Percentiles rank a stretch among this genome's conserved stretches.
These are phyloP conservation scores for Termitomyces bulborhizus DNA, from an alignment of 768 basidiomycete genomes.

Conservation along the genomic window DNA sequence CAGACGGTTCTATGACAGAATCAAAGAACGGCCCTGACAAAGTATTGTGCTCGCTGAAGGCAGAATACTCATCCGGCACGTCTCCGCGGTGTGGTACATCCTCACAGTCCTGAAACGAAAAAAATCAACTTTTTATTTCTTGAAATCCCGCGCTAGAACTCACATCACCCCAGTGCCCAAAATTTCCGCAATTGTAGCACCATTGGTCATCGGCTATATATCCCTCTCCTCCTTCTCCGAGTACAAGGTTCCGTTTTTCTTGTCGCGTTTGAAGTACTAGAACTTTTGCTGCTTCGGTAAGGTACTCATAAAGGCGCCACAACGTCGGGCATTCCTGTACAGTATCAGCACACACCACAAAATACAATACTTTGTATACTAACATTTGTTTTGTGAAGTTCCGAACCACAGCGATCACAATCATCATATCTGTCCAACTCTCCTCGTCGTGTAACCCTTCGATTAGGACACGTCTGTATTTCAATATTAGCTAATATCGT, in stretches of 20 bases:
- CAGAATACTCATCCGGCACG: constrained; percentile 49
- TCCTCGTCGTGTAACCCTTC: constrained; percentile 23
- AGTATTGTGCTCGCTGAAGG: constrained; percentile 60
- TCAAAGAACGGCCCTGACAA: constrained; percentile 63
- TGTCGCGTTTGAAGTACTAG: constrained; percentile 40
- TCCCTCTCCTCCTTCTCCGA: constrained; percentile 74
- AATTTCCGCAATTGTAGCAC: constrained; percentile 76
- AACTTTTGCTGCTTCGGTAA: constrained; percentile 46
- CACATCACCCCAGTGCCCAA: constrained; percentile 78
- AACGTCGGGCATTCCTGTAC: constrained; percentile 74
- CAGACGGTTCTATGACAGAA: constrained; percentile 24
- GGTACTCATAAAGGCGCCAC: constrained; percentile 78
- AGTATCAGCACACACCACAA: not conserved
- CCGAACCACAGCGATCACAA: constrained; percentile 68
- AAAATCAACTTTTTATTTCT: not conserved
- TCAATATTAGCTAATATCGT: not conserved
- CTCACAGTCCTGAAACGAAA: constrained; percentile 49
- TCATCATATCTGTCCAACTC: constrained; percentile 30
- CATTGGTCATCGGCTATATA: constrained; percentile 69
- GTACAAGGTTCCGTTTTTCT: constrained; percentile 37
- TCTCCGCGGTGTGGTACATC: constrained; percentile 34
- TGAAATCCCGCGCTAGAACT: constrained; percentile 19
- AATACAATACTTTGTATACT: constrained; percentile 14
- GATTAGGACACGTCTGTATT: constrained; percentile 66
- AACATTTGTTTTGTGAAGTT: constrained; percentile 60